Percentiles rank a stretch among this genome's conserved stretches.
These are phyloP conservation scores for Hypholoma sublateritium DNA, from an alignment of 768 basidiomycete genomes.

Conservation along the genomic window DNA sequence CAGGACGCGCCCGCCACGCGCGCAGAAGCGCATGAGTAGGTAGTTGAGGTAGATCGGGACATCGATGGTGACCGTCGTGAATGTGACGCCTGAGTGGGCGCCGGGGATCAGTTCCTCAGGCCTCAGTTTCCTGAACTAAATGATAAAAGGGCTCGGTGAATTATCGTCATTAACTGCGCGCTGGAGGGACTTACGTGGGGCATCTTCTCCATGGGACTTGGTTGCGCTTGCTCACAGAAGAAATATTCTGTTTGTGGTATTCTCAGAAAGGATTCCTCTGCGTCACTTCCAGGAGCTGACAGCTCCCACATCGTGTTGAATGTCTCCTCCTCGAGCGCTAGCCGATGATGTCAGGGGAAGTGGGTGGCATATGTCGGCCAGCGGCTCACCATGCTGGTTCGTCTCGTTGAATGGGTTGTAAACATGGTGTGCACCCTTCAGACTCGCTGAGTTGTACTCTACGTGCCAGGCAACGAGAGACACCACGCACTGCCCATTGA, in stretches of 20 bases:
- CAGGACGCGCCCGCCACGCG: constrained; percentile 59
- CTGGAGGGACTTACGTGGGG: constrained; percentile 42
- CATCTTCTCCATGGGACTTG: constrained; percentile 50
- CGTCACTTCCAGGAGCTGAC: constrained; percentile 54
- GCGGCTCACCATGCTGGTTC: constrained; percentile 50
- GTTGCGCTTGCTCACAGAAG: constrained; percentile 33
- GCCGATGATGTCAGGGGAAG: not conserved
- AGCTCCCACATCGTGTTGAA: constrained; percentile 77
- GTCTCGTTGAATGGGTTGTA: constrained; percentile 51
- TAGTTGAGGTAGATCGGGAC: constrained; percentile 70
- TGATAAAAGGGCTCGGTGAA: not conserved
- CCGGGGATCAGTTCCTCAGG: constrained; percentile 32
- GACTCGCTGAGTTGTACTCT: not conserved
- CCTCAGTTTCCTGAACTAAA: constrained; percentile 37
- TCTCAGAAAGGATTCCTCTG: constrained; percentile 65
- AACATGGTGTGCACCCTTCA: constrained; percentile 80
- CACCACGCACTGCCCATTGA: constrained; percentile 70
- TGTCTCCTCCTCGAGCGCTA: constrained; percentile 71
- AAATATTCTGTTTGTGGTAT: constrained; percentile 64
- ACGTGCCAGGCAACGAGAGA: not conserved
- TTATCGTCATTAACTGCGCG: not conserved
- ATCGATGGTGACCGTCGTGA: constrained; percentile 73
- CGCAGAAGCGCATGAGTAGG: constrained; percentile 63
- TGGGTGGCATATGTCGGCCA: not conserved
- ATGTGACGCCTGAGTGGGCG: constrained; percentile 48